Evolutionary conservation across 495 filamentous ascomycete genomes (phyloP).

Genomic region (Hyaloscypha bicolor): DNA sequence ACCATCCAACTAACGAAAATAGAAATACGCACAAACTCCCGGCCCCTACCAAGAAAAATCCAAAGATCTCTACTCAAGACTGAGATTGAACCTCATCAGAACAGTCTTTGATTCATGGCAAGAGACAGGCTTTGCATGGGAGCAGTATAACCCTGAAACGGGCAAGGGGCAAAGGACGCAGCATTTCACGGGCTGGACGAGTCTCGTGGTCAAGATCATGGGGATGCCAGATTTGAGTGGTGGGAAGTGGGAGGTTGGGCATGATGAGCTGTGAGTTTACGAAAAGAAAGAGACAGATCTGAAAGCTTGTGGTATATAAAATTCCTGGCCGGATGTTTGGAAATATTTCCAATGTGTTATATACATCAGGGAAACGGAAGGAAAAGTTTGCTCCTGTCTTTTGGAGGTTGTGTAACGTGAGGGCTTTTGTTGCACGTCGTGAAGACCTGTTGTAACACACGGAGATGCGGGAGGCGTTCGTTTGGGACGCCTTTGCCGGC

Average conservation of each 20-base stretch:
- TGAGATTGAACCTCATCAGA: slow-evolving; percentile 83
- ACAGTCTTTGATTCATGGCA: slow-evolving; percentile 89
- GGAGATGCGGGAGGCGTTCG: background rate
- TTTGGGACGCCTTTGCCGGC: too few species aligned
- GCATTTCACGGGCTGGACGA: slow-evolving; percentile 99
- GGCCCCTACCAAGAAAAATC: slow-evolving; percentile 74
- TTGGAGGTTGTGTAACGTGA: too few species aligned
- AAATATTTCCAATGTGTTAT: too few species aligned
- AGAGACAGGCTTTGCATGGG: slow-evolving; percentile 95
- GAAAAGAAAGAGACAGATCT: background rate
- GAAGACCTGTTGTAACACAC: too few species aligned
- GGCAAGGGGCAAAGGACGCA: slow-evolving; percentile 92
- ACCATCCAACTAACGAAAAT: slow-evolving; percentile 26
- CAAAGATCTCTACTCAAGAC: slow-evolving; percentile 68
- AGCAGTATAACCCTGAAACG: slow-evolving; percentile 95
- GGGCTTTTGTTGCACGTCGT: too few species aligned
- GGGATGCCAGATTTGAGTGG: slow-evolving; percentile 66
- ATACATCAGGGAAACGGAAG: too few species aligned
- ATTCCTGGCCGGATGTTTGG: too few species aligned
- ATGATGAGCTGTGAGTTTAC: slow-evolving; percentile 28
- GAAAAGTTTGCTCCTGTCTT: too few species aligned
- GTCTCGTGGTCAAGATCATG: slow-evolving; percentile 97
- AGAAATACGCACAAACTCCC: slow-evolving; percentile 55
- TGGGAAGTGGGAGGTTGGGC: slow-evolving; percentile 25
- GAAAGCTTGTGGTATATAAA: too few species aligned